Base-by-base conservation (phyloP, 108 stramenopile genomes). In the Cyclostephanos tholiformis region DNA sequence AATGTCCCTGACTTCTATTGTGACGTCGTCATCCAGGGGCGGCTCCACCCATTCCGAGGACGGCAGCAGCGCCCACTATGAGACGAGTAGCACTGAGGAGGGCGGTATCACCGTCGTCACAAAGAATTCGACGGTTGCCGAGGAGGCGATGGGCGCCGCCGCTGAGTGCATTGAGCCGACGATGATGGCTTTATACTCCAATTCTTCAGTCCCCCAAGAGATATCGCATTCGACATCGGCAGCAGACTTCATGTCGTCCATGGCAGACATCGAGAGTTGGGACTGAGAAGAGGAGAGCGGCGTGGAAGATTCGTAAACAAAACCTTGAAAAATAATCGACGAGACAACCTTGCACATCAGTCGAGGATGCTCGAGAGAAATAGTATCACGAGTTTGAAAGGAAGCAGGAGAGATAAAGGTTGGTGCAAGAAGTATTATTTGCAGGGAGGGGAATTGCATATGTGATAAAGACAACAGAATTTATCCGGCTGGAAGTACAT, bases 211-310 rank as follows among this genome's bases (percentile, higher is more conserved):
- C 48, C 74, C 74, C 36, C 65, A 66, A 60, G 74, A 74, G 44
- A 67, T 67, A 49, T 41, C 52, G 1, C 74, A 65, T 20, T 52
- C 46, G 8, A 49, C 48, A n/a, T 67, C 49, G 25, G 50, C 48
- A 14, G 50, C 51, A 2, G 63, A 65, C 55, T 53, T 65, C 29
- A 74, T 67, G 56, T 50, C 71, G 19, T 65, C 52, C 44, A 65
- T 73, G 64, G 63, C 65, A 2, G 73, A 74, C 41, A 65, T 74
- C 27, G 73, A 74, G 25, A 36, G 48, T 29, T 74, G 74, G 74
- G 74, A 74, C 17, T 74, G 67, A 58, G 52, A 25, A 53, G 41
- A 41, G 4, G 41, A 36, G 36, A 6, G 41, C 12, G 9, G 41
- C 9, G 41, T 41, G 41, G 11, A 12, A 41, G 12, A 7, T 41